These are phyloP conservation scores for Auriscalpium vulgare DNA, from an alignment of 768 basidiomycete species.

Conservation along the genomic window DNA sequence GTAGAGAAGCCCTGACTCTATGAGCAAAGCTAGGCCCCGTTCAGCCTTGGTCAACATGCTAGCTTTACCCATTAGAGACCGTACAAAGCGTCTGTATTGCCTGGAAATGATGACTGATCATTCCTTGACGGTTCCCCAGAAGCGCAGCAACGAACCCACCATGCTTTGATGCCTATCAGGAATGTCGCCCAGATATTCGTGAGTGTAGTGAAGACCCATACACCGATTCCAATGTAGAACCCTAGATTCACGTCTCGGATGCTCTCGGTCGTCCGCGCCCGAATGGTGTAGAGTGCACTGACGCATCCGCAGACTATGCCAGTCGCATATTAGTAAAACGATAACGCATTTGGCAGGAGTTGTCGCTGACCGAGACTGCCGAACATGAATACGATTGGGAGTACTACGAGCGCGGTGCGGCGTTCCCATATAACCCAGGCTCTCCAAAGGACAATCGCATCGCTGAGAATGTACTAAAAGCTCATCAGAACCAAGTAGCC, in stretches of 20 bases:
- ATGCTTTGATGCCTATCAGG: conserved; percentile 3
- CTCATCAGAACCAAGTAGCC: background rate
- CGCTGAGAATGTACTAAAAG: background rate
- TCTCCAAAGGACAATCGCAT: background rate
- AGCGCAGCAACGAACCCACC: background rate
- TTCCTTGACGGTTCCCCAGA: background rate
- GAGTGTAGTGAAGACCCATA: background rate
- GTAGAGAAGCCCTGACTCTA: background rate
- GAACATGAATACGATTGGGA: background rate
- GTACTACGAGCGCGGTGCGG: background rate
- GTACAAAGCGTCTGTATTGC: background rate
- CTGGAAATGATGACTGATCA: background rate
- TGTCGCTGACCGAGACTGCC: background rate
- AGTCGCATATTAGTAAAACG: no score
- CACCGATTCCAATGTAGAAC: background rate
- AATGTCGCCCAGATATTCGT: conserved; percentile 8
- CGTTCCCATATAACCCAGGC: background rate
- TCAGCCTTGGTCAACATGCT: background rate
- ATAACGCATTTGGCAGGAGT: no score
- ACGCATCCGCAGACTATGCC: background rate
- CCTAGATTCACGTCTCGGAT: background rate
- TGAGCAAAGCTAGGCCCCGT: background rate
- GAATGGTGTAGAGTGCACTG: background rate
- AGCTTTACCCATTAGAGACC: background rate
- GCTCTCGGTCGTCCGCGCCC: background rate